Base-by-base conservation (phyloP, 116 monocot species). In the Dioscorea cayenensis region DNA sequence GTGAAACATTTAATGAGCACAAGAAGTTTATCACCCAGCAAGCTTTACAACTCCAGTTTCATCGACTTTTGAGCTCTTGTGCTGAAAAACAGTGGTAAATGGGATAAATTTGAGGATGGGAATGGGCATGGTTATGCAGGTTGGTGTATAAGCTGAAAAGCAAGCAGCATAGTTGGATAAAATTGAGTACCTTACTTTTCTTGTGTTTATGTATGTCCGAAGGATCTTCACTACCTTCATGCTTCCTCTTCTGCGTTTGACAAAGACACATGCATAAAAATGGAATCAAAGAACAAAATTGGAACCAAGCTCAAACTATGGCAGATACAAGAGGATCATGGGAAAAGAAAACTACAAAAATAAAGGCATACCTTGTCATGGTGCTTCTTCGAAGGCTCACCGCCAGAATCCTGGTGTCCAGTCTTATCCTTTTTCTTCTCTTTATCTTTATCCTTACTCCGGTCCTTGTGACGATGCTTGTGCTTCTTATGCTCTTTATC, bases 401-500 rank as follows among this genome's bases (percentile, higher is more conserved):
- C 80, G 21, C 84, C 73, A 72, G 78, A 79, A 76, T 87, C 93
- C 81, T 78, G 84, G 66, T 88, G 88, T 6, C 82, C 84, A 82
- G 75, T 82, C 70, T 90, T 90, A 65, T 87, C 86, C 81, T 90
- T 92, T 63, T 92, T 88, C 77, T 80, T 87, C 36, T 89, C 92
- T 75, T 78, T 86, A 32, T 86, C 83, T 80, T 86, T 92, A 77
- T 87, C 87, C 75, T 89, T 89, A 69, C 72, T 86, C 71, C 81
- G 71, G 76, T 94, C 95, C 75, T 90, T 97, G 72, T 90, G 93
- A 51, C 93, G 93, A 73, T 87, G 93, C 70, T 93, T 97, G 64
- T 87, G 90, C 83, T 90, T 97, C 75, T 90, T 93, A 75, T 92
- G 92, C 75, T 91, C 97, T 79, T 88, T 96, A 74, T 87, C 90